Evolutionary conservation across 2,329 filamentous ascomycete species (phyloP).

Genomic region (Berkeleyomyces basicola): DNA sequence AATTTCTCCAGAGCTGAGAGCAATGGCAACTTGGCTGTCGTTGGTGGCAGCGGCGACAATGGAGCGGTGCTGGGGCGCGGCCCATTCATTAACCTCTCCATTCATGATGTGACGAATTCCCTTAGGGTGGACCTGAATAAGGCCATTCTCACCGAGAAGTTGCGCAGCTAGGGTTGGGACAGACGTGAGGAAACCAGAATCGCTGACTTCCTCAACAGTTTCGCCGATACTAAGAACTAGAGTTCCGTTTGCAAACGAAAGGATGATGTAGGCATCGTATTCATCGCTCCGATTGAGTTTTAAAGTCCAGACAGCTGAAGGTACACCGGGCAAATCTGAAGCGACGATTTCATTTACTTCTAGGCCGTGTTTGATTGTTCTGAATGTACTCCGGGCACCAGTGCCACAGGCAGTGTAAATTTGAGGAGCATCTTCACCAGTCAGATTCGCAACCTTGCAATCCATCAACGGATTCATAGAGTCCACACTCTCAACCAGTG

Average conservation of each 20-base stretch:
- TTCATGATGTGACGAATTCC: constrained; percentile 78
- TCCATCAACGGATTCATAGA: constrained; percentile 85
- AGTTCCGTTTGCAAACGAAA: constrained; percentile 81
- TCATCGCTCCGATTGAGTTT: constrained; percentile 68
- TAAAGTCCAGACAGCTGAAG: constrained; percentile 87
- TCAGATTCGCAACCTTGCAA: constrained; percentile 80
- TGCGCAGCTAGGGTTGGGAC: constrained; percentile 86
- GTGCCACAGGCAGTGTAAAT: constrained; percentile 88
- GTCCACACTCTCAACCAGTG: constrained; percentile 67
- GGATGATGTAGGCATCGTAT: constrained; percentile 87
- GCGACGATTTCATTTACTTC: constrained; percentile 94
- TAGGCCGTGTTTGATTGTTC: constrained; percentile 80
- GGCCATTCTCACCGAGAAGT: constrained; percentile 79
- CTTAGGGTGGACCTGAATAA: constrained; percentile 91
- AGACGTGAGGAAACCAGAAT: constrained; percentile 79
- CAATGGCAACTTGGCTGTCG: constrained; percentile 79
- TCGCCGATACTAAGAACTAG: constrained; percentile 90
- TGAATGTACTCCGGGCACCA: constrained; percentile 75
- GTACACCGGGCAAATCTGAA: constrained; percentile 75
- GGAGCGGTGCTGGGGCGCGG: constrained; percentile 78
- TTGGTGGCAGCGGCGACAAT: constrained; percentile 93
- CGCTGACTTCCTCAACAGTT: constrained; percentile 86
- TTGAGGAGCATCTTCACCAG: constrained; percentile 84
- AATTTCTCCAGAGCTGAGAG: constrained; percentile 88
- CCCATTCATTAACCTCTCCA: constrained; percentile 80